Conservation (phyloP, 192 early-diverging fungal species). For the Paraglomus brasilianum region DNA sequence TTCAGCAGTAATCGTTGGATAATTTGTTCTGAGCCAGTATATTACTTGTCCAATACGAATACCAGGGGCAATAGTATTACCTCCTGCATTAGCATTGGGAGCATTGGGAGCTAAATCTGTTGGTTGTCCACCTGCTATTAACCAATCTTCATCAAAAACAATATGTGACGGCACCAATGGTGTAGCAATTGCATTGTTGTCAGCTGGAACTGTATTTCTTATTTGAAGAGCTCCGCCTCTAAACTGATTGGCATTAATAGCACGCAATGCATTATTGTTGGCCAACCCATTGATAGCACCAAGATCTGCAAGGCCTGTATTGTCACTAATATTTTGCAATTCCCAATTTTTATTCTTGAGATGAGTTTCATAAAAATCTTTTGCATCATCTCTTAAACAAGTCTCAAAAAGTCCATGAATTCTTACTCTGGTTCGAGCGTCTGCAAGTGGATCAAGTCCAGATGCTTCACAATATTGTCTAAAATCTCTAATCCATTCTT, state of each 20-base stretch:
- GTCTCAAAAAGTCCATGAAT: neutral
- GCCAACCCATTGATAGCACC: slow-evolving; percentile 23
- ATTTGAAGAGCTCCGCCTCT: slow-evolving; percentile 10
- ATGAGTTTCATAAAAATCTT: slow-evolving; percentile 19
- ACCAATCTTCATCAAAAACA: slow-evolving; percentile 2
- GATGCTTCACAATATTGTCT: neutral
- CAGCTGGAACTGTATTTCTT: slow-evolving; percentile 16
- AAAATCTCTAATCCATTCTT: slow-evolving; percentile 1
- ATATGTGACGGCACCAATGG: neutral
- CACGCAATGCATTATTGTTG: too few relatives aligned
- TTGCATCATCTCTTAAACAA: neutral
- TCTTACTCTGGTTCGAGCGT: neutral
- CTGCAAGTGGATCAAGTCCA: neutral
- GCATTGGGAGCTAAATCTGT: slow-evolving; percentile 2
- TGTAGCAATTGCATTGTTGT: neutral
- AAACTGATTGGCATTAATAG: slow-evolving; percentile 21
- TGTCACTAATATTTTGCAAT: too few relatives aligned
- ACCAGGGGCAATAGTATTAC: neutral
- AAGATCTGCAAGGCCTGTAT: slow-evolving; percentile 7
- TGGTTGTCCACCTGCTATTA: neutral
- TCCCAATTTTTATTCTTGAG: slow-evolving; percentile 5
- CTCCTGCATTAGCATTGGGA: too few relatives aligned
- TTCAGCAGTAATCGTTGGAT: neutral
- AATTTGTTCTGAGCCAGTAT: neutral
- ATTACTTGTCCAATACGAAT: neutral